Percentiles rank a stretch among this genome's conserved stretches.
phyloP scores from a whole-genome alignment of 2,329 filamentous ascomycete species.

The Fusarium zealandicum region DNA sequence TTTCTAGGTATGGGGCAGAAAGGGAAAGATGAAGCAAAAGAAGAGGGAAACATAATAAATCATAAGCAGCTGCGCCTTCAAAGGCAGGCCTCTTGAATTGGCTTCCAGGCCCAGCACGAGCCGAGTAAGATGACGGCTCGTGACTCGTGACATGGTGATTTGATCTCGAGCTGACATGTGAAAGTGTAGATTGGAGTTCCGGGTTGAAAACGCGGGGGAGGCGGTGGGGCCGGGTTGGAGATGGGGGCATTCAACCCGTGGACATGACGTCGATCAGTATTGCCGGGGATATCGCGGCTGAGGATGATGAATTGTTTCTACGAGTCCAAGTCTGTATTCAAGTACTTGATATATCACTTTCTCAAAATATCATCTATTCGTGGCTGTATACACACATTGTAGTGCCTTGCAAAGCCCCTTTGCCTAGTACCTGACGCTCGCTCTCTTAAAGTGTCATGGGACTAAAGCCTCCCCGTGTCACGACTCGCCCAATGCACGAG shows the following conservation, averaged over 20 bases:
- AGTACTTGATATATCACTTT: too few species aligned
- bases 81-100: conserved; percentile 24
- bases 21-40: not conserved
- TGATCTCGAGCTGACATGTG: conserved; percentile 36
- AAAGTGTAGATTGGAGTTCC: conserved; percentile 33
- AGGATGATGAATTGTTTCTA: too few species aligned
- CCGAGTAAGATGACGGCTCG: conserved; percentile 35
- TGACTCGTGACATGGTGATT: conserved; percentile 35
- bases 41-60: not conserved
- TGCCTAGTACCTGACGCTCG: too few species aligned
- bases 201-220: conserved; percentile 26
- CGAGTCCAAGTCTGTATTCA: too few species aligned
- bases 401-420: too few species aligned
- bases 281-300: too few species aligned
- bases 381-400: too few species aligned
- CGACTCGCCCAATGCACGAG: conserved; percentile 1
- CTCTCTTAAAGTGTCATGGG: too few species aligned
- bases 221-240: conserved; percentile 9
- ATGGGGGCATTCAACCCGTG: not conserved
- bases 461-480: conserved; percentile 17
- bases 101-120: too few species aligned
- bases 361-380: too few species aligned
- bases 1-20: not conserved
- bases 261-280: conserved; percentile 31
- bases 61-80: not conserved